Evolutionary conservation across 2,329 filamentous ascomycete genomes (phyloP), one percentile per base, ranked within the genome.

Genomic region (Cladosporium phlei): DNA sequence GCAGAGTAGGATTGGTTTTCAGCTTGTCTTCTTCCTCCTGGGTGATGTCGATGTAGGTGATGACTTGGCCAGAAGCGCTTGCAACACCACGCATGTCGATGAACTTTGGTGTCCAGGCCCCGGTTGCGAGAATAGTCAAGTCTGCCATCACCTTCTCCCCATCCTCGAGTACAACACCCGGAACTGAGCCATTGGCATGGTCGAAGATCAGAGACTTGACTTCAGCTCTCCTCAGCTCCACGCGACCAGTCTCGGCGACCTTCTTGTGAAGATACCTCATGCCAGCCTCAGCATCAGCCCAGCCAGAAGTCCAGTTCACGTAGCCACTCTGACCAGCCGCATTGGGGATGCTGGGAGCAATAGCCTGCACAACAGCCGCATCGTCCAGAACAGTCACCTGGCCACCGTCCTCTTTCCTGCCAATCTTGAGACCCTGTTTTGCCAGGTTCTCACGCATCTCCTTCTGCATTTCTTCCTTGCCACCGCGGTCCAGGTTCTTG

Each of bases 41-140:
- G 0, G 81, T 85, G 56, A 97, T 76, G 53, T 80, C 74, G 54
- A 95, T 71, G 69, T 94, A 96, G 10, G 78, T 85, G 20, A 97
- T 63, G 0, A 80, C 78, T 59, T 97, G 91, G 11, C 88, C 91
- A 0, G 88, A 95, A 2, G 90, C 86, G 53, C 85, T 78, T 29
- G 82, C 83, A 34, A 86, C 79, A 20, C 88, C 87, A 37, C 82
- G 74, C 1, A 96, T 72, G 65, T 95, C 86, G 47, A 96, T 69
- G 17, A 96, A 74, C 1, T 78, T 76, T 2, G 83, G 79, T 2
- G 86, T 88, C 90, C 91, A 97, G 4, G 91, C 89, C 12, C 91
- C 91, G 0, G 89, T 82, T 0, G 91, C 89, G 2, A 95, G 75
- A 46, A 96, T 73, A 25, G 86, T 83, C 6, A 95, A 73, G 49